Base-by-base conservation (phyloP, 23 red algal genomes). In the Agarophyton chilense region DNA sequence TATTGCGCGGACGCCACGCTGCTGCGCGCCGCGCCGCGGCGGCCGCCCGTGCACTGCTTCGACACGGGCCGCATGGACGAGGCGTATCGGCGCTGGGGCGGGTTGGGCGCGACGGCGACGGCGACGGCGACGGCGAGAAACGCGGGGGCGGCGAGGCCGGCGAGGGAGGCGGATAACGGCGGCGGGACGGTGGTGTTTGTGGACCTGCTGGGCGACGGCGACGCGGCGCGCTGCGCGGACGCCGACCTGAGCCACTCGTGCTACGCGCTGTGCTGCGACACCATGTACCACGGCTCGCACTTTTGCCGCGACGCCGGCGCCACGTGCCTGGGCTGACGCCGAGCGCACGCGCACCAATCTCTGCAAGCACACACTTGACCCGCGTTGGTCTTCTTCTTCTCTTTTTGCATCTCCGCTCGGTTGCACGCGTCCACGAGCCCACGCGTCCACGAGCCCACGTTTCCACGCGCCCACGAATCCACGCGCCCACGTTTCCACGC, bases 201-300 rank as follows among this genome's bases (percentile, higher is more conserved):
- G 39, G 68, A 74, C 43, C 68, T 74, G 68, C 33, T 74, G 29
- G 10, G 10, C 14, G 13, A 4, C 8, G 41, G 25, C 8, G 14
- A 47, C 12, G 12, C 6, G 8, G 24, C 45, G 2, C 2, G 8
- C 29, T 74, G 68, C 41, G 39, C 47, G 68, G 5, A 24, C 10
- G 40, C 68, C 29, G 68, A 74, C 68, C 7, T 74, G 10, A 42
- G 33, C 33, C 14, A 49, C 41, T 4, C 41, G 68, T 74, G 68
- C 68, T 74, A 74, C 68, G 68, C 68, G 21, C 38, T 74, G 40
- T 74, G 68, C 68, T 74, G 68, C 68, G 68, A 74, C 68, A 74
- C 40, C 68, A 74, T 74, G 68, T 74, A 74, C 68, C 7, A 29
- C 12, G 68, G 68, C 68, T 46, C 39, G 39, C 43, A 46, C 68